These are phyloP conservation scores for Cutaneotrichosporon mucoides DNA, from an alignment of 1,284 basidiomycete genomes.

Conservation along the genomic window DNA sequence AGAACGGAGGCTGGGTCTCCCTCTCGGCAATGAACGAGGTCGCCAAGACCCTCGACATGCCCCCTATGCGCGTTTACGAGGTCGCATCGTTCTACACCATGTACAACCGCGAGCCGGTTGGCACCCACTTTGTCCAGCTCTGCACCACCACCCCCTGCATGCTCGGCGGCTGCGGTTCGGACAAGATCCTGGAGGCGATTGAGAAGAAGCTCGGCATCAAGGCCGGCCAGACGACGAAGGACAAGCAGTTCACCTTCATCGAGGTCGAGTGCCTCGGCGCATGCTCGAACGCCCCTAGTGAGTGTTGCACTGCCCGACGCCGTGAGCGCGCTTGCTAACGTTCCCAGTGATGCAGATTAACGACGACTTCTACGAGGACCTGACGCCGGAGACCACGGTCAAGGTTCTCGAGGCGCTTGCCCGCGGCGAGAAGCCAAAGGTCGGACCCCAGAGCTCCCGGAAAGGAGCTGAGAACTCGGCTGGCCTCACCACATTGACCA, in stretches of 20 bases:
- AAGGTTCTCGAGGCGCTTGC: conserved; percentile 81
- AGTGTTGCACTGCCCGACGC: conserved; percentile 19
- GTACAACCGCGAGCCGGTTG: conserved; percentile 97
- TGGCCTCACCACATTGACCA: conserved; percentile 75
- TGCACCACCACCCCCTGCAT: conserved; percentile 99
- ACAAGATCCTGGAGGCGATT: conserved; percentile 81
- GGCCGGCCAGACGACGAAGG: conserved; percentile 85
- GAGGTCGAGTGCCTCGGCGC: conserved; percentile 99
- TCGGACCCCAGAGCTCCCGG: conserved; percentile 85
- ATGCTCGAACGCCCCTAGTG: conserved; percentile 93
- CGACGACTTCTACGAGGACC: conserved; percentile 98
- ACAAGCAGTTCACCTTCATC: conserved; percentile 94
- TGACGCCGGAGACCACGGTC: conserved; percentile 86
- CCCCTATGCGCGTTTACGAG: conserved; percentile 98
- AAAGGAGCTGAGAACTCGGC: conserved; percentile 86
- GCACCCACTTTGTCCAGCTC: conserved; percentile 91
- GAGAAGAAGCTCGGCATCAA: conserved; percentile 77
- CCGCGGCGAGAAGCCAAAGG: conserved; percentile 80
- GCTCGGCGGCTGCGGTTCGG: conserved; percentile 79
- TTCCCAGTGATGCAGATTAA: conserved; percentile 76
- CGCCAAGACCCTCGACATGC: conserved; percentile 86
- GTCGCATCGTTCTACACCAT: conserved; percentile 99
- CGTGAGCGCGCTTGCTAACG: neutral
- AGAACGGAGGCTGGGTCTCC: conserved; percentile 98
- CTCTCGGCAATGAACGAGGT: conserved; percentile 99